phyloP scores from a whole-genome alignment of 768 basidiomycete species.

The Postia placenta region DNA sequence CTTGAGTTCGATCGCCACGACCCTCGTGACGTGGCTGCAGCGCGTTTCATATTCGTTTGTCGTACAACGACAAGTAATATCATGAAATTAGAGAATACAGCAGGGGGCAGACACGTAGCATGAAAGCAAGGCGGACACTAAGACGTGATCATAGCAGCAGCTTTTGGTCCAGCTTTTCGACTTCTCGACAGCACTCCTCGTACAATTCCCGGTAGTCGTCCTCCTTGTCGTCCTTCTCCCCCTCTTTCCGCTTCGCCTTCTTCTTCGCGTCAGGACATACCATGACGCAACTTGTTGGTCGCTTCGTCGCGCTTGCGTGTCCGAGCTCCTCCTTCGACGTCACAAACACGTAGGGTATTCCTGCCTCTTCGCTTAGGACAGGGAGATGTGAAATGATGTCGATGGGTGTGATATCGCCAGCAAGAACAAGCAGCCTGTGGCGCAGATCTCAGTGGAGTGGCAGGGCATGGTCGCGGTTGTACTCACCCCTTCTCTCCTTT shows the following conservation, averaged over 20 bases:
- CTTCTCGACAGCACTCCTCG: slow-evolving; percentile 81
- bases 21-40: slow-evolving; percentile 23
- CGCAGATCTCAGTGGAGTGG: not conserved
- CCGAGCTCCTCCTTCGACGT: slow-evolving; percentile 94
- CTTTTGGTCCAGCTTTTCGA: slow-evolving; percentile 70
- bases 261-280: slow-evolving; percentile 79
- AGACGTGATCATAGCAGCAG: slow-evolving; percentile 49
- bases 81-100: slow-evolving; percentile 11
- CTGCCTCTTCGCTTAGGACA: slow-evolving; percentile 87
- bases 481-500: slow-evolving; percentile 95
- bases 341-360: slow-evolving; percentile 87
- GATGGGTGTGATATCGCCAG: slow-evolving; percentile 95
- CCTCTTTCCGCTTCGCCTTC: slow-evolving; percentile 55
- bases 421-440: slow-evolving; percentile 78
- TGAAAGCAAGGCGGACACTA: not conserved
- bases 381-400: slow-evolving; percentile 98
- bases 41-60: not conserved
- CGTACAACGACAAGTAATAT: slow-evolving; percentile 7
- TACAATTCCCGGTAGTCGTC: slow-evolving; percentile 86
- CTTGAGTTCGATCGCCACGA: not conserved
- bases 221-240: slow-evolving; percentile 57
- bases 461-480: not conserved
- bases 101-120: too few species aligned
- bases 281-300: slow-evolving; percentile 97
- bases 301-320: slow-evolving; percentile 91